These are phyloP conservation scores for Phytophthora palmivora DNA, from an alignment of 352 stramenopile genomes.

Conservation along the genomic window DNA sequence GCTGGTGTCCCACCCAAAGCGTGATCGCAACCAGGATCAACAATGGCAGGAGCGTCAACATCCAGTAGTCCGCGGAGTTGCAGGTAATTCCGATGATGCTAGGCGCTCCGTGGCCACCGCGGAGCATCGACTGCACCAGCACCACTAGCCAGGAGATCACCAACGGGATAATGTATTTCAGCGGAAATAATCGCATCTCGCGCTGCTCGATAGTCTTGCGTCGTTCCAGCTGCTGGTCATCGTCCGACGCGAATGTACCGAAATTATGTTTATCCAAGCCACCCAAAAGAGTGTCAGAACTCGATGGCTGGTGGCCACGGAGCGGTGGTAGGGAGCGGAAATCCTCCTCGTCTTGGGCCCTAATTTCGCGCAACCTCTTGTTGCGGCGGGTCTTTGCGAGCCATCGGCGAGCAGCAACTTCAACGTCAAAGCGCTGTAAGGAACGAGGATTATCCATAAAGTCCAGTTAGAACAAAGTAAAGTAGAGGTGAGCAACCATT, in stretches of 20 bases:
- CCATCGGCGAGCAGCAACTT: slow-evolving; percentile 67
- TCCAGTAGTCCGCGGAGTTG: slow-evolving; percentile 93
- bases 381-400: slow-evolving; percentile 68
- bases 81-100: slow-evolving; percentile 94
- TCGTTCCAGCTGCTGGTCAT: slow-evolving; percentile 45
- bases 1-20: slow-evolving; percentile 55
- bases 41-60: slow-evolving; percentile 89
- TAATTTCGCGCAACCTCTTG: slow-evolving; percentile 51
- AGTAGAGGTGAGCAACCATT: not conserved
- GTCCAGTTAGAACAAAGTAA: not conserved
- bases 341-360: slow-evolving; percentile 64
- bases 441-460: not conserved
- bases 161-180: slow-evolving; percentile 62
- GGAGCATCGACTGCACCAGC: slow-evolving; percentile 73
- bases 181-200: slow-evolving; percentile 63
- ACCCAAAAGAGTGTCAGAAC: slow-evolving; percentile 30
- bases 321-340: slow-evolving; percentile 67
- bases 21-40: slow-evolving; percentile 72
- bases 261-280: slow-evolving; percentile 39
- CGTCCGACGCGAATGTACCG: slow-evolving; percentile 53
- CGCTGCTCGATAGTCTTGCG: slow-evolving; percentile 54
- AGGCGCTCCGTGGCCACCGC: slow-evolving; percentile 70
- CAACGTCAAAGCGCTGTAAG: slow-evolving; percentile 67
- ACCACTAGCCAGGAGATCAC: slow-evolving; percentile 77
- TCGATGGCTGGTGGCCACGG: slow-evolving; percentile 31